Evolutionary conservation across 202 grass and related monocot species (phyloP), one percentile per base, ranked within the genome.

Genomic region (Setaria italica): DNA sequence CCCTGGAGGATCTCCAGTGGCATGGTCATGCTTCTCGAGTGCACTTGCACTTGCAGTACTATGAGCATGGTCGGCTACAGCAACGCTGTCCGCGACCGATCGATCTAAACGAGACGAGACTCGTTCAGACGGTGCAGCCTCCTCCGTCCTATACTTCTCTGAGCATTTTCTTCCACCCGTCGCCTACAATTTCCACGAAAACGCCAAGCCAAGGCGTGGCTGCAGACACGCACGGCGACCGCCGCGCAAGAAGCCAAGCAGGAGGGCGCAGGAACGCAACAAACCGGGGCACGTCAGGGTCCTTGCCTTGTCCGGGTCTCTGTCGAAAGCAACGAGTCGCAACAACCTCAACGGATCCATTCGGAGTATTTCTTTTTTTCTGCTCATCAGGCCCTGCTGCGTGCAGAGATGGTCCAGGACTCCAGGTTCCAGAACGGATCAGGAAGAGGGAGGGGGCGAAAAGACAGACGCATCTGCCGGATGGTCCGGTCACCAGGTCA

Each of bases 111-210:
- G 25, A 25, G 25, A 25, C 25, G 48, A 49, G 48, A 14, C 48
- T 14, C 49, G 49, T 51, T 51, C 49, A 51, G 49, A 51, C 49
- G 49, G 15, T 15, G 13, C 49, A 15, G 13, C 13, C 49, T 15
- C 49, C 49, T 51, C 49, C 47, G 43, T 46, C 43, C 47, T 11
- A 11, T 47, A 7, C 45, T 47, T 2, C 45, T 47, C 45, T 47
- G 45, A 46, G 25, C 25, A 49, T 55, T 17, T 1, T 17, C 16
- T 55, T 19, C 5, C 56, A 29, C n/a, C 9, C n/a, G n/a, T 30
- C 69, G 12, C 21, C 77, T 34, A 29, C 41, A 63, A 46, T 78
- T 48, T 78, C 76, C 42, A 63, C 17, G 76, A 49, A 63, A 34
- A 48, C 42, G 25, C 9, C 29, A 30, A 53, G 16, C 12, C 49